Evolutionary conservation across 257 asterid species (phyloP), one percentile per base, ranked within the genome.

Genomic region (Jasminum sambac): DNA sequence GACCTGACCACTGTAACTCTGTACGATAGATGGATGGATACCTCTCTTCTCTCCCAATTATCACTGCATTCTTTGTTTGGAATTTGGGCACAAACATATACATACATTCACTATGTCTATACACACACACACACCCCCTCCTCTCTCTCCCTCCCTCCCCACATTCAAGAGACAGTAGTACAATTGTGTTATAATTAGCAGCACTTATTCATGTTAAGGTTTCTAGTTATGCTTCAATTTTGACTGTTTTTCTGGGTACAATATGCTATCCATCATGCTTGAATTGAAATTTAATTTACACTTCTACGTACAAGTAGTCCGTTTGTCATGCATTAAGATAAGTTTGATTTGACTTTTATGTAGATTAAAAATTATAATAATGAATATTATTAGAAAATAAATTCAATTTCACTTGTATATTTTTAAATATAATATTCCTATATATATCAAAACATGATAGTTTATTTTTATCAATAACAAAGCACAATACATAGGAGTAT

Each of bases 1-100:
- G 12, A n/a, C n/a, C n/a, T 40, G 44, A 17, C 21, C 36, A 30
- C 36, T 30, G 2, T 37, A 19, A 40, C 57, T 63, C 79, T 25
- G 8, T 26, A 13, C 2, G 34, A 0, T 30, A 30, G 36, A 30
- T 30, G 4, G 23, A 72, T 42, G 68, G 69, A 76, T 68, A 73
- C 66, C 75, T 61, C 58, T 72, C 73, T 65, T 73, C 77, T 72
- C 75, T 81, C 76, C 84, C 78, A 76, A 69, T 83, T 82, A 76
- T 74, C 84, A 64, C 78, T 74, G 80, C 81, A 63, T 72, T 60
- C 78, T 80, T 75, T 79, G 80, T 79, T 80, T 78, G 50, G 78
- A 65, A 46, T 71, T 81, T 74, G 80, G 82, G 78, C 77, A 13
- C 77, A 78, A 58, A 71, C 74, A 73, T 66, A 70, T 76, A 79